These are phyloP conservation scores for Paratinospora sagittata DNA, from an alignment of 164 flowering plant species.

Conservation along the genomic window DNA sequence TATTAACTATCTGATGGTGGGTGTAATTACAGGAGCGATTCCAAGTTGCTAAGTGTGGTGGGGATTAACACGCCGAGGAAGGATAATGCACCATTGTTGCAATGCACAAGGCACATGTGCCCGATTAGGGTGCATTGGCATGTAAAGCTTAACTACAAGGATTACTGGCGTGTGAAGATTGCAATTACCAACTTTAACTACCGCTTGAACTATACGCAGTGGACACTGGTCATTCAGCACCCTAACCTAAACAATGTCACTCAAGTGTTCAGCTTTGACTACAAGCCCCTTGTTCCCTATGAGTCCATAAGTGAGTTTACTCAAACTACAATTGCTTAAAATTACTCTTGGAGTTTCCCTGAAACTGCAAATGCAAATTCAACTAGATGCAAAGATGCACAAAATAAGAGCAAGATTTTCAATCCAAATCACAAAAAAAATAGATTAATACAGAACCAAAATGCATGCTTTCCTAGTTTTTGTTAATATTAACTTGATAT, in stretches of 20 bases:
- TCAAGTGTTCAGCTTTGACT: slow-evolving; percentile 76
- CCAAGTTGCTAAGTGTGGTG: slow-evolving; percentile 31
- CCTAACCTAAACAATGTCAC: slow-evolving; percentile 83
- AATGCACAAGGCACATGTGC: slow-evolving; percentile 81
- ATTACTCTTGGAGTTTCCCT: too few relatives aligned
- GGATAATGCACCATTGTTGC: slow-evolving; percentile 60
- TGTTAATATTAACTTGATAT: too few relatives aligned
- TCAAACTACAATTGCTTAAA: neutral
- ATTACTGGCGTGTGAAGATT: slow-evolving; percentile 77
- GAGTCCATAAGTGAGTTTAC: slow-evolving; percentile 57
- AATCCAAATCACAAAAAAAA: too few relatives aligned
- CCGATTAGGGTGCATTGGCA: slow-evolving; percentile 77
- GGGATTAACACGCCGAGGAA: slow-evolving; percentile 71
- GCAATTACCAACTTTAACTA: slow-evolving; percentile 74
- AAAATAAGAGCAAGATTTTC: neutral
- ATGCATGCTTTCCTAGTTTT: too few relatives aligned
- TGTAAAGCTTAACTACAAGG: slow-evolving; percentile 67
- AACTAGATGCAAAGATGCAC: neutral
- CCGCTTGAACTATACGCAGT: slow-evolving; percentile 62
- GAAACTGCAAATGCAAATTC: neutral
- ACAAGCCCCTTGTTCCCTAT: slow-evolving; percentile 72
- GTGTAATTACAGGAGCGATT: slow-evolving; percentile 46
- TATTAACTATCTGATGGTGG: slow-evolving; percentile 27
- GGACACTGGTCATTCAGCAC: slow-evolving; percentile 77
- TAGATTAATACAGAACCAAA: too few relatives aligned